phyloP scores from a whole-genome alignment of 176 grass and related monocot species.

The Miscanthus lutarioriparius region DNA sequence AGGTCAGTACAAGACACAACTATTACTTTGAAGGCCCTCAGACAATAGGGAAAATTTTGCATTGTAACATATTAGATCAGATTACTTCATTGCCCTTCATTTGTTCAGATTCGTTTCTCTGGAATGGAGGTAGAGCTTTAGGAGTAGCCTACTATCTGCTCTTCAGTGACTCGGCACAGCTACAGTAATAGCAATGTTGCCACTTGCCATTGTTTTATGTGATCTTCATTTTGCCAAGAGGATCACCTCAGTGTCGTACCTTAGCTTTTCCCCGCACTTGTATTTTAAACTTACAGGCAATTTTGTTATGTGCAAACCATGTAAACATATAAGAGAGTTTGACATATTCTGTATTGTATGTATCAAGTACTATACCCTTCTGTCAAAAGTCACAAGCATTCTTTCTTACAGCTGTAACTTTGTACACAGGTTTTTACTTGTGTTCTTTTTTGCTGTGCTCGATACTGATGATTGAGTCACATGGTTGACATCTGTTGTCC shows the following conservation, averaged over 20 bases:
- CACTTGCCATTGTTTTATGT: background rate
- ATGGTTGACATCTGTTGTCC: background rate
- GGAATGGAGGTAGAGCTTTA: too few species aligned
- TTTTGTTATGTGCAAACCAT: constrained; percentile 31
- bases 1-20: background rate
- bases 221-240: constrained; percentile 21
- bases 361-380: background rate
- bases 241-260: background rate
- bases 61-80: background rate
- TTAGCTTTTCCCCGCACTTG: background rate
- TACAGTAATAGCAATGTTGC: background rate
- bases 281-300: background rate
- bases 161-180: too few species aligned
- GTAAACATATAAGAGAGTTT: constrained; percentile 5
- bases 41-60: background rate
- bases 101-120: background rate
- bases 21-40: background rate
- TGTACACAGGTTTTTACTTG: background rate
- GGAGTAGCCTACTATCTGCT: too few species aligned
- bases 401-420: too few species aligned
- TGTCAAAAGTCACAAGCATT: too few species aligned
- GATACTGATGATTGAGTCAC: background rate
- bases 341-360: background rate
- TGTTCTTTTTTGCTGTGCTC: background rate
- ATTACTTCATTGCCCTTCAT: background rate